These are phyloP conservation scores for Protomyces macrosporus DNA, from an alignment of 1,139 yeast species.

Conservation along the genomic window DNA sequence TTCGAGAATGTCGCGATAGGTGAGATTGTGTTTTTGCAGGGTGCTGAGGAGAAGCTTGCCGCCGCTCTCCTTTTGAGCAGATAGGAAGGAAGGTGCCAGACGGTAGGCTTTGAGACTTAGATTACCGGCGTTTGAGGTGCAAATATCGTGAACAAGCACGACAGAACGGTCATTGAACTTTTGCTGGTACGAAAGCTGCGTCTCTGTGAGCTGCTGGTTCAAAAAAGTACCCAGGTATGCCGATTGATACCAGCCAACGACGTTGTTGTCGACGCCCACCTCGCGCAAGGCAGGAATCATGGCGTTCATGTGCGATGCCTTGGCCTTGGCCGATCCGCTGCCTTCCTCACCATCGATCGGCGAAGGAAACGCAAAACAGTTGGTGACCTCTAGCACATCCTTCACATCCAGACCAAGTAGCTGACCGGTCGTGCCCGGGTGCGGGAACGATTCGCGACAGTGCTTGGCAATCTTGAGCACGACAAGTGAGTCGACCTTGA, in stretches of 20 bases:
- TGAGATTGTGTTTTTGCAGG: slow-evolving; percentile 55
- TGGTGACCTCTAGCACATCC: slow-evolving; percentile 49
- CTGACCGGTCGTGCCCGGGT: slow-evolving; percentile 62
- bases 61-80: slow-evolving; percentile 43
- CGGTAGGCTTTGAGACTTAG: slow-evolving; percentile 66
- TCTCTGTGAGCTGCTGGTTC: slow-evolving; percentile 44
- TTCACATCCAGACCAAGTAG: slow-evolving; percentile 69
- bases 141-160: slow-evolving; percentile 66
- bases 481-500: slow-evolving; percentile 38
- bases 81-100: slow-evolving; percentile 58
- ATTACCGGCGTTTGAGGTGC: slow-evolving; percentile 55
- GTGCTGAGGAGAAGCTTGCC: slow-evolving; percentile 61
- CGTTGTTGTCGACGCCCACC: slow-evolving; percentile 64
- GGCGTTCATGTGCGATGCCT: slow-evolving; percentile 55
- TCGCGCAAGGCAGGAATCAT: slow-evolving; percentile 57
- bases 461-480: slow-evolving; percentile 69
- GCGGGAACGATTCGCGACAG: slow-evolving; percentile 63
- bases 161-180: slow-evolving; percentile 37
- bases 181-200: slow-evolving; percentile 47
- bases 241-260: slow-evolving; percentile 79
- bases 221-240: slow-evolving; percentile 65
- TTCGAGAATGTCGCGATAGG: slow-evolving; percentile 64
- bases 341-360: slow-evolving; percentile 42
- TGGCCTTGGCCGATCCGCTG: slow-evolving; percentile 34
- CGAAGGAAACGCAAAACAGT: slow-evolving; percentile 60